Conservation (phyloP, 352 stramenopile genomes). For the Elongisporangium senticosum region DNA sequence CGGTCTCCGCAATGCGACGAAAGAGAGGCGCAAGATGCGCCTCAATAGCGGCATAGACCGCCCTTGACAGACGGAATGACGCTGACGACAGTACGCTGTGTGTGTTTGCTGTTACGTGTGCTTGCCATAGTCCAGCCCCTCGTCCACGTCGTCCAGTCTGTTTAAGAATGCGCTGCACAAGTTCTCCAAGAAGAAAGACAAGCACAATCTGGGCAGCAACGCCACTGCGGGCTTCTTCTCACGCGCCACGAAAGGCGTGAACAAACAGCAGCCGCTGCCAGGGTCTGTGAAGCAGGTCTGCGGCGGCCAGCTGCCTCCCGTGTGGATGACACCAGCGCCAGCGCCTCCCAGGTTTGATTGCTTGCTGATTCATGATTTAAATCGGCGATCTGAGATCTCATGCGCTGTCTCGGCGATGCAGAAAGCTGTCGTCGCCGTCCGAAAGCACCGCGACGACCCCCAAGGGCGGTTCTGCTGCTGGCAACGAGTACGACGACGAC, state of each 20-base stretch:
- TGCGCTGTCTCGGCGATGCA: slow-evolving; percentile 4
- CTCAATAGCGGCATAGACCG: background rate
- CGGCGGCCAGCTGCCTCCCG: slow-evolving; percentile 62
- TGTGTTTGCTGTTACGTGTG: background rate
- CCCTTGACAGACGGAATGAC: background rate
- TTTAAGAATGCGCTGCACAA: slow-evolving; percentile 81
- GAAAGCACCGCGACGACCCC: background rate
- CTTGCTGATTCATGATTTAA: background rate
- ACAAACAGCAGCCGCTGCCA: slow-evolving; percentile 41
- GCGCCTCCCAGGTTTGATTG: slow-evolving; percentile 32
- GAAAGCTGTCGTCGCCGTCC: slow-evolving; percentile 28
- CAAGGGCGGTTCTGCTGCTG: background rate
- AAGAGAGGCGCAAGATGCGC: no score
- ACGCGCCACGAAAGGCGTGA: slow-evolving; percentile 20
- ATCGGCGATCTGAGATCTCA: background rate
- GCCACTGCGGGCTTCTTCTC: slow-evolving; percentile 72
- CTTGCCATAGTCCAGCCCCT: slow-evolving; percentile 18
- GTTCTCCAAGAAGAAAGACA: slow-evolving; percentile 77
- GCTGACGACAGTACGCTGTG: background rate
- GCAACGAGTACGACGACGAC: slow-evolving; percentile 18
- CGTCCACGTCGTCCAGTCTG: slow-evolving; percentile 42
- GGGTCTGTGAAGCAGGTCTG: slow-evolving; percentile 73
- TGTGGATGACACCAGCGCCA: slow-evolving; percentile 66
- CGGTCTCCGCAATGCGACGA: background rate
- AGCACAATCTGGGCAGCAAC: slow-evolving; percentile 33